phyloP scores from a whole-genome alignment of 805 yeast genomes.

The Myxozyma udenii region DNA sequence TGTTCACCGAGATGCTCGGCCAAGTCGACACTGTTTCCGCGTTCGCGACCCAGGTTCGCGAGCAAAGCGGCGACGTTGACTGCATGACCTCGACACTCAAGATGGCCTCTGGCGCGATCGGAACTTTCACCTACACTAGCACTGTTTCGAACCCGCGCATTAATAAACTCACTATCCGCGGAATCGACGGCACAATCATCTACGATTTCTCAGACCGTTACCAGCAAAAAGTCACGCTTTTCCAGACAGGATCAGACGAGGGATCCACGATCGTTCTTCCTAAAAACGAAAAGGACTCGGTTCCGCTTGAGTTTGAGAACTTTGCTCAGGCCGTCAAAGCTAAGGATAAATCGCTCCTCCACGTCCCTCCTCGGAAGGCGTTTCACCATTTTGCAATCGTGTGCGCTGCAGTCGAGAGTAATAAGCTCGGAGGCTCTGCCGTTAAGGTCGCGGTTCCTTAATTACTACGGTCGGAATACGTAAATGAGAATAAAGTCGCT shows the following conservation, averaged over 20 bases:
- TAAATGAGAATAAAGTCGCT: no score
- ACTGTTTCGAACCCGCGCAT: conserved; percentile 23
- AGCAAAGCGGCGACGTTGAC: conserved; percentile 79
- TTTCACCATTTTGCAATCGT: conserved; percentile 92
- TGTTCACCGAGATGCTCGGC: conserved; percentile 80
- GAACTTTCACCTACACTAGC: conserved; percentile 79
- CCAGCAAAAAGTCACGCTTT: conserved; percentile 35
- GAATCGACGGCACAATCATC: conserved; percentile 70
- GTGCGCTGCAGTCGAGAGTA: conserved; percentile 78
- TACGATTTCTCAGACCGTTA: conserved; percentile 60
- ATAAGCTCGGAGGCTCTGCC: conserved; percentile 41
- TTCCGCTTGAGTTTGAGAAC: conserved; percentile 52
- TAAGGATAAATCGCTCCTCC: conserved; percentile 58
- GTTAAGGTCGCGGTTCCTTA: conserved; percentile 9
- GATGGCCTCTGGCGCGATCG: conserved; percentile 62
- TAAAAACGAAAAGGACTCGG: conserved; percentile 53
- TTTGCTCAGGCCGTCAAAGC: conserved; percentile 58
- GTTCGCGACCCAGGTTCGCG: conserved; percentile 69
- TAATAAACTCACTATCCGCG: conserved; percentile 66
- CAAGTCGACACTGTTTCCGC: conserved; percentile 64
- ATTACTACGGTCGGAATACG: no score
- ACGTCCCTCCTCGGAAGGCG: conserved; percentile 64
- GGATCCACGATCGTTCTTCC: conserved; percentile 18
- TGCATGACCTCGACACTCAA: conserved; percentile 67
- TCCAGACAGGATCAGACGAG: conserved; percentile 28